Percentiles rank a stretch among this genome's conserved stretches.
Evolutionary conservation across 2,329 filamentous ascomycete species (phyloP).

Genomic region (Hansfordia pulvinata): DNA sequence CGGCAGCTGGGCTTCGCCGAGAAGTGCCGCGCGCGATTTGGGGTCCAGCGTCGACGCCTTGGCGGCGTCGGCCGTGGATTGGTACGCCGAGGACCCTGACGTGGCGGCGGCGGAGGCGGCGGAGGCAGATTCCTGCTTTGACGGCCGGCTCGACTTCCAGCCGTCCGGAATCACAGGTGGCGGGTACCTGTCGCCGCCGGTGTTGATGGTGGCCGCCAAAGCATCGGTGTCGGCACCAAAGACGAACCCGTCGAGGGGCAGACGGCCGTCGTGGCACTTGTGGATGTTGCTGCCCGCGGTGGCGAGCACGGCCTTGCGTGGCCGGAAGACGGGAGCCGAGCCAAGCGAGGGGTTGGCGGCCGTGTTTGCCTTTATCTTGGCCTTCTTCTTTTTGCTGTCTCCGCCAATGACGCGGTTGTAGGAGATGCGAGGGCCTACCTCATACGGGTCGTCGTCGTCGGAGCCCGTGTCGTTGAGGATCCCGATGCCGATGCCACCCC

Average conservation of each 20-base stretch:
- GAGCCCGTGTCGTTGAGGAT: constrained; percentile 87
- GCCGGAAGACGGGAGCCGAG: constrained; percentile 61
- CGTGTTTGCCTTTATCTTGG: constrained; percentile 28
- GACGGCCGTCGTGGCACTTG: constrained; percentile 71
- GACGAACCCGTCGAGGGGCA: constrained; percentile 70
- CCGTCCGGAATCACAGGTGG: constrained; percentile 56
- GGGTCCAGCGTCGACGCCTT: constrained; percentile 65
- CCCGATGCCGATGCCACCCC: constrained; percentile 72
- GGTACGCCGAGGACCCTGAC: constrained; percentile 26
- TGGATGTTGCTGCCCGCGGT: constrained; percentile 34
- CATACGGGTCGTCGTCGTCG: constrained; percentile 89
- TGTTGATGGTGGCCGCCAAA: constrained; percentile 27
- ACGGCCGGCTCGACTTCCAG: constrained; percentile 61
- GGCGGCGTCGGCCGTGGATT: constrained; percentile 64
- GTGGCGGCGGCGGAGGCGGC: constrained; percentile 5
- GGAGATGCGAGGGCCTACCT: constrained; percentile 78
- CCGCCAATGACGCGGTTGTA: constrained; percentile 74
- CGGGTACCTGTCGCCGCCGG: constrained; percentile 33
- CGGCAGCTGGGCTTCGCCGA: constrained; percentile 70
- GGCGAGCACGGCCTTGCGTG: constrained; percentile 41
- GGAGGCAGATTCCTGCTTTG: too few relatives aligned
- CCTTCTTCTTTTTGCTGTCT: constrained; percentile 67
- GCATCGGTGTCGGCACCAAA: constrained; percentile 42
- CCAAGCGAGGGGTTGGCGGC: constrained; percentile 50
- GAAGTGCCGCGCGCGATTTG: constrained; percentile 59